These are phyloP conservation scores for Fusarium albidum DNA, from an alignment of 2,329 filamentous ascomycete species.

Conservation along the genomic window DNA sequence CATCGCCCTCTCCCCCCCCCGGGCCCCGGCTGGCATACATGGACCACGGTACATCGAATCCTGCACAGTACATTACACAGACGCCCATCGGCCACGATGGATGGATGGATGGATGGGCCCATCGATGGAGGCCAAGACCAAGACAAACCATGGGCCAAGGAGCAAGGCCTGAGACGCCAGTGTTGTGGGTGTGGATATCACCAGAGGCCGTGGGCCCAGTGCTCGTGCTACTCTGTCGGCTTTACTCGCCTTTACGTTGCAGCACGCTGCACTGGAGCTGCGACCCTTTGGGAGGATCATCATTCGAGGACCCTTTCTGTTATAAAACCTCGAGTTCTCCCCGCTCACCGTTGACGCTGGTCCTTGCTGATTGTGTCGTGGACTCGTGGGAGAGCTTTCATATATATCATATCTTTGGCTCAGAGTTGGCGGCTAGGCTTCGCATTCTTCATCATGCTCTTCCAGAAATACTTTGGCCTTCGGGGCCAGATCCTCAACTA, in stretches of 20 bases:
- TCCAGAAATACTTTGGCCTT: slow-evolving; percentile 67
- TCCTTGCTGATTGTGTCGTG: slow-evolving; percentile 1
- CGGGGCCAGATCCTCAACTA: slow-evolving; percentile 71
- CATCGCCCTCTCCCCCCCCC: no score
- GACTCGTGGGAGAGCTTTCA: background rate
- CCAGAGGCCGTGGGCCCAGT: slow-evolving; percentile 24
- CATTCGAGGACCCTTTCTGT: slow-evolving; percentile 4
- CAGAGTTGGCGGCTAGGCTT: slow-evolving; percentile 3
- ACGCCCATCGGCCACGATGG: background rate
- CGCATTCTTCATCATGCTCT: slow-evolving; percentile 33
- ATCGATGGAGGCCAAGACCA: slow-evolving; percentile 14
- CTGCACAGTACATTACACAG: slow-evolving; percentile 2
- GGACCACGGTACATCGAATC: slow-evolving; percentile 12
- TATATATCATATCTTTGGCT: background rate
- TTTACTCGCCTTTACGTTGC: slow-evolving; percentile 28
- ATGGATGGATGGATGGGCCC: slow-evolving; percentile 17
- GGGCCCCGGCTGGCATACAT: slow-evolving; percentile 2
- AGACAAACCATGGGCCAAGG: slow-evolving; percentile 8
- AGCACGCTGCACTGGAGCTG: slow-evolving; percentile 11
- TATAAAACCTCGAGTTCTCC: slow-evolving; percentile 28
- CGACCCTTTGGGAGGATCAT: slow-evolving; percentile 11
- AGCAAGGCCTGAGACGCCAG: slow-evolving; percentile 17
- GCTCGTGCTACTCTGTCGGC: slow-evolving; percentile 15
- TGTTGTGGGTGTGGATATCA: slow-evolving; percentile 26
- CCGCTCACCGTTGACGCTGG: slow-evolving; percentile 4